A percentile compares a stretch with the other conserved stretches of the same genome.
Evolutionary conservation across 257 asterid species (phyloP).

Genomic region (Solanum clarkiae): DNA sequence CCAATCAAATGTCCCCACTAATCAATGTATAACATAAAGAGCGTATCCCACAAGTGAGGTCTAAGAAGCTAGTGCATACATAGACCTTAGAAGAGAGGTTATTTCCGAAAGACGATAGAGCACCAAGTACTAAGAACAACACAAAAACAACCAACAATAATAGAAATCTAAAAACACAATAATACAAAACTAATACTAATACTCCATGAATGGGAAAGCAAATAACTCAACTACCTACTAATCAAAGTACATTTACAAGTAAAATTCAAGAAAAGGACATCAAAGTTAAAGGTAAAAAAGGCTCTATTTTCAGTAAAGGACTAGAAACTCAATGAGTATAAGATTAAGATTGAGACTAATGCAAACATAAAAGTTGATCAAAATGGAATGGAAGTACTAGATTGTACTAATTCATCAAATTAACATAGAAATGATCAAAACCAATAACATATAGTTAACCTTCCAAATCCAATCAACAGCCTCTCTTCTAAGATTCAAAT

Average conservation of each 20-base stretch:
- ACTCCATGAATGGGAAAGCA: not conserved
- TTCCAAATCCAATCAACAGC: slow-evolving; percentile 79
- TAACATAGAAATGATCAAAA: not conserved
- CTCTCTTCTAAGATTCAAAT: slow-evolving; percentile 42
- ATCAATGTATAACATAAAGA: not conserved
- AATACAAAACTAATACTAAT: not conserved
- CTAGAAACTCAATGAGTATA: not conserved
- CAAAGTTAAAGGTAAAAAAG: not conserved
- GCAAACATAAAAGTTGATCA: not conserved
- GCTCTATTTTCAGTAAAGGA: not conserved
- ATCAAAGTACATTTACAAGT: not conserved
- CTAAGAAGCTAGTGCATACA: too few species aligned
- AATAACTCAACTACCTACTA: not conserved
- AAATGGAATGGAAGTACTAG: not conserved
- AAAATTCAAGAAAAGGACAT: not conserved
- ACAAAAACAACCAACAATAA: not conserved
- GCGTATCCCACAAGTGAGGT: not conserved
- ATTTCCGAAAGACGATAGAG: too few species aligned
- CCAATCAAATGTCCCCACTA: not conserved
- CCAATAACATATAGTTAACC: slow-evolving; percentile 22
- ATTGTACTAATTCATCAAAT: not conserved
- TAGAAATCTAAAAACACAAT: not conserved
- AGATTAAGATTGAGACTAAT: not conserved
- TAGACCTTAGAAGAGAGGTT: too few species aligned
- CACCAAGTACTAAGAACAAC: too few species aligned